Conservation (phyloP, 1,284 basidiomycete species). For the Xerocomus minutiporus region DNA sequence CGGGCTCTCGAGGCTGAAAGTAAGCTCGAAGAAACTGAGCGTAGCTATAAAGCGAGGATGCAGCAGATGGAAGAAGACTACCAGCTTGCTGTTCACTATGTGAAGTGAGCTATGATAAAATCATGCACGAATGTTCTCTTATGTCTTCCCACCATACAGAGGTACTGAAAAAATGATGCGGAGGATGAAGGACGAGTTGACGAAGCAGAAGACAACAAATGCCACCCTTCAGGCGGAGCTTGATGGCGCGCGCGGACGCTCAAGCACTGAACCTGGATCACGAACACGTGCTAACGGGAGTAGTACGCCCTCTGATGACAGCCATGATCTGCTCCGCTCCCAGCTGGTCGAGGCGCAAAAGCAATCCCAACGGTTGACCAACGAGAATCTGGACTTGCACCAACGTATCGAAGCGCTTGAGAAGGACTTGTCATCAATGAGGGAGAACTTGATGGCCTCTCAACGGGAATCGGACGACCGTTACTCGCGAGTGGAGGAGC, state of each 20-base stretch:
- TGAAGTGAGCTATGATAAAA: slow-evolving; percentile 61
- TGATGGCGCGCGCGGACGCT: slow-evolving; percentile 58
- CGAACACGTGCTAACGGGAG: slow-evolving; percentile 72
- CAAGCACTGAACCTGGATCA: slow-evolving; percentile 53
- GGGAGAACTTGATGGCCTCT: slow-evolving; percentile 67
- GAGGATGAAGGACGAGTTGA: slow-evolving; percentile 91
- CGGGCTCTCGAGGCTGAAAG: slow-evolving; percentile 66
- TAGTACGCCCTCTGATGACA: slow-evolving; percentile 71
- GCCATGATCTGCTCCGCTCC: slow-evolving; percentile 57
- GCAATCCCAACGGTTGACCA: slow-evolving; percentile 62
- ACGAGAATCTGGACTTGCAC: slow-evolving; percentile 73
- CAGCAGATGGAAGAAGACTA: slow-evolving; percentile 93
- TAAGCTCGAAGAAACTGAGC: slow-evolving; percentile 76
- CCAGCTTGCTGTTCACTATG: slow-evolving; percentile 87
- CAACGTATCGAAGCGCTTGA: slow-evolving; percentile 71
- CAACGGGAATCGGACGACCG: slow-evolving; percentile 76
- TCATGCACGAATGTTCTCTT: slow-evolving; percentile 9
- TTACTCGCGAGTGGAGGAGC: slow-evolving; percentile 68
- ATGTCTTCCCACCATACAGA: slow-evolving; percentile 44
- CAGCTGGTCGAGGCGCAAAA: slow-evolving; percentile 71
- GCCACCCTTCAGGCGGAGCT: slow-evolving; percentile 76
- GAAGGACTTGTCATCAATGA: slow-evolving; percentile 66
- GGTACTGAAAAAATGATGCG: slow-evolving; percentile 99
- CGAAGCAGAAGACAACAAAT: slow-evolving; percentile 83
- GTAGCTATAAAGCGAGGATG: slow-evolving; percentile 68